Evolutionary conservation across 345 rosid species (phyloP), one percentile per base, ranked within the genome.

Genomic region (Draba incana): DNA sequence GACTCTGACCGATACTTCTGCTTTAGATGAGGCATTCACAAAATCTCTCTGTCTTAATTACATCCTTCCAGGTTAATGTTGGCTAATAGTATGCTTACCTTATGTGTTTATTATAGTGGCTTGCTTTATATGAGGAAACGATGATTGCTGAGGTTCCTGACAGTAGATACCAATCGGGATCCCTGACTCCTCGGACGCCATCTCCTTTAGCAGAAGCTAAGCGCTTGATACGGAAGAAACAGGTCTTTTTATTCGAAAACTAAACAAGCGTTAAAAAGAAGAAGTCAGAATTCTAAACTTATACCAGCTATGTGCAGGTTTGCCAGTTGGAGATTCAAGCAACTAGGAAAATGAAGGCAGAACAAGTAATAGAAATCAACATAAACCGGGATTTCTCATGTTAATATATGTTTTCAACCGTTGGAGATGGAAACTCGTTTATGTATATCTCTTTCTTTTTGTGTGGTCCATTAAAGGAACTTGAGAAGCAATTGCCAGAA

Each of bases 191-290:
- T 54, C 86, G 78, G 62, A 86, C 97, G 62, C 88, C 88, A 8
- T 86, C 94, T 3, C 92, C 92, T 33, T 78, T 90, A 31, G 72
- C 84, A 72, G 84, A 83, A 74, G 92, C 90, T 70, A 94, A 87
- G 74, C 88, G 97, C 48, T 52, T 23, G 28, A 48, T 48, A 23
- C 12, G 13, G 52, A 28, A 48, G 11, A 48, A 20, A 6, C 52
- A 20, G 52, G 52, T 48, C 27, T 6, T 23, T 28, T 48, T 20
- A 30, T 54, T 33, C 3, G 6, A 31, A 54, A 52, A 48, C 2
- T 2, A 35, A 35, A 35, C 39, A 35, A 35, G 8, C 39, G 8
- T 35, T 7, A 35, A 8, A 20, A 35, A 35, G 39, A 35, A 35
- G 39, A 35, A 8, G 10, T 3, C 39, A 35, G 39, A 8, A 10